Evolutionary conservation across 495 filamentous ascomycete genomes (phyloP), one percentile per base, ranked within the genome.

Genomic region (Aspergillus sclerotioniger): DNA sequence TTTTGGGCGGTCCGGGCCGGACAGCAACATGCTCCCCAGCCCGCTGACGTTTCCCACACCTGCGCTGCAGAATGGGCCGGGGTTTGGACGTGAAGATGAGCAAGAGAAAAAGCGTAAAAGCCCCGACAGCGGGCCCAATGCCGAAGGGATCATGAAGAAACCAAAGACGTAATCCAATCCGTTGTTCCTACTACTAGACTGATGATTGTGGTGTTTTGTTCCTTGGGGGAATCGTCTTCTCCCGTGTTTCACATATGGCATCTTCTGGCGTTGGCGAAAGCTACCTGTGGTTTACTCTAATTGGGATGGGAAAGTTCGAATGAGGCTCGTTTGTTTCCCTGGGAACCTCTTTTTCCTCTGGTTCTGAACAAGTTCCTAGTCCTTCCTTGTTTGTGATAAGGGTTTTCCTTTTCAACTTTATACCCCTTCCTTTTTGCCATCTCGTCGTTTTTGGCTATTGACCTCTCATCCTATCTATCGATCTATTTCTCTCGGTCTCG

Each of bases 1-100:
- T 55, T 85, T 87, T 69, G 80, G 82, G 72, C 82, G 76, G 59
- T 73, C 73, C 5, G 83, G 84, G 7, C 82, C 75, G 44, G 88
- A 91, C 56, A 86, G 78, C 64, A 93, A 90, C 64, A 90, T 93
- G 63, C 80, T 98, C 37, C 92, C 92, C 0, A 95, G 90, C 69
- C 94, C 94, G 9, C 73, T 97, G 46, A 95, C 89, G 58, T 96
- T 96, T 71, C 88, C 88, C 31, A 98, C 94, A 6, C 94, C 94
- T 16, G 83, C 96, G 6, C 84, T 84, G 1, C 81, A 83, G 19
- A 88, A 76, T 20, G 88, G 88, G 13, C 87, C 88, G 6, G 83
- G 84, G 53, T 90, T 92, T 63, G 67, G 85, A 33, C 75, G 87
- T n/a, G 78, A 81, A 9, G 80, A 80, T 29, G 79, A 83, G 25